Base-by-base conservation (phyloP, 192 early-diverging fungal species). In the Pecoramyces ruminantium region DNA sequence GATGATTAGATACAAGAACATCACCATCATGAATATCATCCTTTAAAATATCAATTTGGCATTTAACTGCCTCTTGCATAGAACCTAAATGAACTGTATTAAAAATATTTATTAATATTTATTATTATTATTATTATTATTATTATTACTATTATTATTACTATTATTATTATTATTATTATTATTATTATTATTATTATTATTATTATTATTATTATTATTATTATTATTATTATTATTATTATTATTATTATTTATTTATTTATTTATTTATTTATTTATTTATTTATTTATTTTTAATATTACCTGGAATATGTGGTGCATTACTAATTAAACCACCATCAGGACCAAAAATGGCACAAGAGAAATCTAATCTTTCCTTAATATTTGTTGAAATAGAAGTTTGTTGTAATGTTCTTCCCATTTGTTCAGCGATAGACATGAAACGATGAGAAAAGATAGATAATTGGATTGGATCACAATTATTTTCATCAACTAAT, bases 351-450 rank as follows among this genome's bases (percentile, higher is more conserved):
- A 99, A 99, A 38, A 99, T 84, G 3, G 96, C 97, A 83, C 97
- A 99, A 4, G 94, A 95, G 84, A 99, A 99, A 84, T 99, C 97
- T 38, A 99, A 87, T 16, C 97, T 92, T 85, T 99, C 97, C 82
- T 99, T 99, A 84, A 99, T 99, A 80, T 99, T 99, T 29, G 97
- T 98, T 42, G 93, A 94, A 77, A 98, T 93, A 29, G 95, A 88
- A 3, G 97, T 99, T 85, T 97, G 95, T 84, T 98, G 94, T 14
- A 98, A 85, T 29, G 96, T 95, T 29, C 92, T 87, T 25, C 96
- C 96, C 96, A 98, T 98, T 86, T 98, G 96, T 84, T 98, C 96
- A 13, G 96, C 97, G 85, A 99, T 97, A 79, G 88, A 90, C 97
- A 99, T 99, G 83, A 99, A 99, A 18, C 97, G 91, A 86, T 99